phyloP scores from a whole-genome alignment of 2,329 filamentous ascomycete species.

The Penicillium palitans region DNA sequence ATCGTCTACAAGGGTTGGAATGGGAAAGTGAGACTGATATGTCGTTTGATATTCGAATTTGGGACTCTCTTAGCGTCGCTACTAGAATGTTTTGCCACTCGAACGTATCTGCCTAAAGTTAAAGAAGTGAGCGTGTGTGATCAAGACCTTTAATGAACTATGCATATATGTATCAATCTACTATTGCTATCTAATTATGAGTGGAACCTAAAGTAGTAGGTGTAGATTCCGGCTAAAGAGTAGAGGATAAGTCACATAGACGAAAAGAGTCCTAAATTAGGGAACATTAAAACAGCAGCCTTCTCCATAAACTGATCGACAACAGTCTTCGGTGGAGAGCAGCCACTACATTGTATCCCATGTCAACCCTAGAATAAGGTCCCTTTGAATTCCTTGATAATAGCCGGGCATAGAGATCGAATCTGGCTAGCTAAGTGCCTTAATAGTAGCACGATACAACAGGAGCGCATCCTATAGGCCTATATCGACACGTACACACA shows the following conservation, averaged over 20 bases:
- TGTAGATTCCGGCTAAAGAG: neutral
- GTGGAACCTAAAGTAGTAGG: slow-evolving; percentile 3
- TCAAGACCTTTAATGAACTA: neutral
- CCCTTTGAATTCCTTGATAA: slow-evolving; percentile 4
- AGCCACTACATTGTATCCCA: slow-evolving; percentile 6
- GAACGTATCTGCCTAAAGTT: neutral
- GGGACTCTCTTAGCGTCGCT: neutral
- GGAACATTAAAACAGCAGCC: neutral
- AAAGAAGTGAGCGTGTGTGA: neutral
- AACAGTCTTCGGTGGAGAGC: slow-evolving; percentile 1
- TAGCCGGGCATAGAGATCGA: neutral
- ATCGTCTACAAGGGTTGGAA: neutral
- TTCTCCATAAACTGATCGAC: slow-evolving; percentile 10
- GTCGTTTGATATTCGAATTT: slow-evolving; percentile 10
- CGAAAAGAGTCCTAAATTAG: neutral
- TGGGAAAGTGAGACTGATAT: slow-evolving; percentile 15
- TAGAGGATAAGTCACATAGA: slow-evolving; percentile 1
- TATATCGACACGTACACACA: slow-evolving; percentile 25
- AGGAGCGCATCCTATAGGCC: slow-evolving; percentile 9
- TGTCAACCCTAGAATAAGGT: slow-evolving; percentile 3
- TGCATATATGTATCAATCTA: neutral
- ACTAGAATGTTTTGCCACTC: neutral
- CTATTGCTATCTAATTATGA: neutral
- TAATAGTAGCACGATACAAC: slow-evolving; percentile 8
- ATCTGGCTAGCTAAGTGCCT: neutral